Conservation (phyloP, 345 rosid species). For the Ceriops decandra region DNA sequence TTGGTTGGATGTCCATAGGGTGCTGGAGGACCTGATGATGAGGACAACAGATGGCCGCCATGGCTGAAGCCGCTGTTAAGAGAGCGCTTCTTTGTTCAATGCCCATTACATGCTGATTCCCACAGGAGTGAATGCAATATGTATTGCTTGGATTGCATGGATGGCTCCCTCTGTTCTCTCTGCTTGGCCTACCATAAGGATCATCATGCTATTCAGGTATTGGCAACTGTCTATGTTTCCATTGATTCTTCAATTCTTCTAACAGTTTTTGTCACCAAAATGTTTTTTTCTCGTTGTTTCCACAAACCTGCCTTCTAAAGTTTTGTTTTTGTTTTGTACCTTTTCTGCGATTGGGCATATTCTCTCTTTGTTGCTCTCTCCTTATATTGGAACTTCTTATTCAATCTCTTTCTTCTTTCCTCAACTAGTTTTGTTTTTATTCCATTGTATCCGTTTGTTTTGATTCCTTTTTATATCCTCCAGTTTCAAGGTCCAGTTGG, state of each 20-base stretch:
- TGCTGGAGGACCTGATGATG: constrained; percentile 72
- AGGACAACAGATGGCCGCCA: constrained; percentile 57
- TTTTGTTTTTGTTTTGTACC: too few relatives aligned
- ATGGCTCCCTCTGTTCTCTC: constrained; percentile 65
- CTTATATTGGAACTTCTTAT: background rate
- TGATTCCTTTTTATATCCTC: background rate
- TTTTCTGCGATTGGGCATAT: too few relatives aligned
- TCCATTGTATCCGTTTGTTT: background rate
- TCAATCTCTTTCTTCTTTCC: background rate
- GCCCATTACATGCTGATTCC: constrained; percentile 54
- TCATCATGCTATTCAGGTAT: constrained; percentile 76
- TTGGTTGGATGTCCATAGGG: constrained; percentile 25
- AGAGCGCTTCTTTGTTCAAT: constrained; percentile 67
- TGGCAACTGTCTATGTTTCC: background rate
- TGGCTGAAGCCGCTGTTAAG: constrained; percentile 75
- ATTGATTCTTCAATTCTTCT: background rate
- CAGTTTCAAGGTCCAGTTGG: background rate
- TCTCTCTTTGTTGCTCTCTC: too few relatives aligned
- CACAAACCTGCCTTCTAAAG: too few relatives aligned
- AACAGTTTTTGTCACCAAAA: background rate
- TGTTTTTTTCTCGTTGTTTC: background rate
- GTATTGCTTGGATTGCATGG: constrained; percentile 78
- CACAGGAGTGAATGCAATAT: constrained; percentile 82
- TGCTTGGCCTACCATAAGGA: constrained; percentile 58
- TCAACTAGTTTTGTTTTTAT: background rate